A percentile compares a stretch with the other conserved stretches of the same genome.
Conservation (phyloP, 2,329 filamentous ascomycete genomes). For the Sclerotinia nivalis region DNA sequence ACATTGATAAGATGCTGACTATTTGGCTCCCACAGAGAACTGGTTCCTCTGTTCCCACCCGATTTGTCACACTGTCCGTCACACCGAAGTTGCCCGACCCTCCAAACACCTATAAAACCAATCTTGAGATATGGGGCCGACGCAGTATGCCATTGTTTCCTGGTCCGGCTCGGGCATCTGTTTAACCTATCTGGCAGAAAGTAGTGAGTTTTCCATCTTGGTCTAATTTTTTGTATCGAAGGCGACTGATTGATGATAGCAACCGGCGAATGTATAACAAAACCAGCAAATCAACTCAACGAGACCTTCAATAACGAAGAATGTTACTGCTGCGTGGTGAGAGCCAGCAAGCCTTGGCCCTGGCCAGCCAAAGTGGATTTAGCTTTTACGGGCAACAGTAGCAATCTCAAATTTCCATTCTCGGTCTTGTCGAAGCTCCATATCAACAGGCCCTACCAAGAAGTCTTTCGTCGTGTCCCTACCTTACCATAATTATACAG, state of each 20-base stretch:
- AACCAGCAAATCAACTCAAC: not conserved
- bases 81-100: not conserved
- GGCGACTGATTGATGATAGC: not conserved
- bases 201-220: not conserved
- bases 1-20: not conserved
- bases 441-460: not conserved
- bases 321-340: not conserved
- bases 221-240: too few species aligned
- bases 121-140: not conserved
- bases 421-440: not conserved
- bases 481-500: not conserved
- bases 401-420: not conserved
- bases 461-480: not conserved
- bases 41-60: not conserved
- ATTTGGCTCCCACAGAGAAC: not conserved
- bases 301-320: not conserved
- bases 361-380: not conserved
- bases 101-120: not conserved
- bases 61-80: not conserved
- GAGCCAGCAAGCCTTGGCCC: not conserved
- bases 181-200: too few species aligned
- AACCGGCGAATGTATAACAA: fast-evolving
- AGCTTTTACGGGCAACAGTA: not conserved
- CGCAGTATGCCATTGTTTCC: not conserved
- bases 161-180: not conserved